Base-by-base conservation (phyloP, 768 basidiomycete species). In the Kwoniella botswanensis region DNA sequence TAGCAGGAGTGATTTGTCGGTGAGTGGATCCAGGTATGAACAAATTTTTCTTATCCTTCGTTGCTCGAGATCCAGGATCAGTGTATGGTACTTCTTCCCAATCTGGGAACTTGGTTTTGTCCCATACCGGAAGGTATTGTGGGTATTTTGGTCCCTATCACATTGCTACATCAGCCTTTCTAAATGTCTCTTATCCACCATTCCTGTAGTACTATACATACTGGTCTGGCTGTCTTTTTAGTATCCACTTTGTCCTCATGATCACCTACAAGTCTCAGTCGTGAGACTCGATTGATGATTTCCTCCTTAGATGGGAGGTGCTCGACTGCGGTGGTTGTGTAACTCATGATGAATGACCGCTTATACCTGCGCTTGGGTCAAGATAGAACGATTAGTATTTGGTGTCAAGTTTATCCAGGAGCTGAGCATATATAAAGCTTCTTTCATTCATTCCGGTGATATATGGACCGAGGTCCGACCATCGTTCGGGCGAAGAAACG, bases 71-170 rank as follows among this genome's bases (percentile, higher is more conserved):
- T 12, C 63, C 63, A 7, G 63, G 15, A 42, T 64, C 63, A 11
- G 54, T 26, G 29, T 29, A 35, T 7, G 63, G 63, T 17, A 64
- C 22, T 22, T 64, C 63, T 41, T 74, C 70, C 73, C 73, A 74
- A 50, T 67, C 69, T n/a, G 73, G 73, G 42, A 71, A 71, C 41
- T 53, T 71, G 26, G 59, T 64, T 4, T 74, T 57, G n/a, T 71
- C 70, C 50, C 54, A 54, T 2, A 65, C 61, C 6, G 73, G 73
- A 13, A 74, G 62, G 55, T 74, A 74, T 18, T 50, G 42, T 1
- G 73, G 73, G 61, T 71, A 74, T 54, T 54, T 57, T 3, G 73
- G 66, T 18, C 41, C 56, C 65, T 66, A 43, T 15, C 4, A 4
- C 46, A 50, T 50, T 15, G 18, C 13, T 15, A 18, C 46, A 13